Evolutionary conservation across 2,329 filamentous ascomycete species (phyloP).

Genomic region (Arthroderma uncinatum): DNA sequence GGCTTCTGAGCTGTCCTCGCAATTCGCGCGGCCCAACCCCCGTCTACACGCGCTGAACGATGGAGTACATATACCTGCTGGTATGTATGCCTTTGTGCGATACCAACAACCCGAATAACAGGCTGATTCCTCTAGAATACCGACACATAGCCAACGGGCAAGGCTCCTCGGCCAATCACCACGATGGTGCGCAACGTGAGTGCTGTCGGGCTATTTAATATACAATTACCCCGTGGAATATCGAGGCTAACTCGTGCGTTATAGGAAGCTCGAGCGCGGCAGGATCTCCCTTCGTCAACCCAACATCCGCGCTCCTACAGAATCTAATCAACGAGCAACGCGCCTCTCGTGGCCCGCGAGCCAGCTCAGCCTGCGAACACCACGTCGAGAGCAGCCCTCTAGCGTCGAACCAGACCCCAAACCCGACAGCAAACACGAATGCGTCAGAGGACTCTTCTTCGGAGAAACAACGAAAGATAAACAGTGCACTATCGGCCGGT

Average conservation of each 20-base stretch:
- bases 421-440: slow-evolving; percentile 14
- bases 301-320: slow-evolving; percentile 31
- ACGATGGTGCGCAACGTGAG: background rate
- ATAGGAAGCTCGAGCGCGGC: slow-evolving; percentile 24
- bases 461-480: slow-evolving; percentile 27
- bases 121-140: background rate
- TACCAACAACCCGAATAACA: background rate
- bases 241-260: background rate
- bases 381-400: slow-evolving; percentile 10
- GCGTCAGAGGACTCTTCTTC: slow-evolving; percentile 25
- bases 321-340: slow-evolving; percentile 34
- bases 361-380: slow-evolving; percentile 18
- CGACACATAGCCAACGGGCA: background rate
- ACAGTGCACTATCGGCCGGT: slow-evolving; percentile 22
- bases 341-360: slow-evolving; percentile 25
- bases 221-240: background rate
- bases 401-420: slow-evolving; percentile 20
- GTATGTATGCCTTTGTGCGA: background rate
- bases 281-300: slow-evolving; percentile 27
- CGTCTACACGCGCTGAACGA: background rate
- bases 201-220: background rate
- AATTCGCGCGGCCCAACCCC: background rate
- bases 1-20: background rate
- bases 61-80: background rate
- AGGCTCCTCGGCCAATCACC: background rate